These are phyloP conservation scores for Agrocybe praecox DNA, from an alignment of 768 basidiomycete genomes.

Conservation along the genomic window DNA sequence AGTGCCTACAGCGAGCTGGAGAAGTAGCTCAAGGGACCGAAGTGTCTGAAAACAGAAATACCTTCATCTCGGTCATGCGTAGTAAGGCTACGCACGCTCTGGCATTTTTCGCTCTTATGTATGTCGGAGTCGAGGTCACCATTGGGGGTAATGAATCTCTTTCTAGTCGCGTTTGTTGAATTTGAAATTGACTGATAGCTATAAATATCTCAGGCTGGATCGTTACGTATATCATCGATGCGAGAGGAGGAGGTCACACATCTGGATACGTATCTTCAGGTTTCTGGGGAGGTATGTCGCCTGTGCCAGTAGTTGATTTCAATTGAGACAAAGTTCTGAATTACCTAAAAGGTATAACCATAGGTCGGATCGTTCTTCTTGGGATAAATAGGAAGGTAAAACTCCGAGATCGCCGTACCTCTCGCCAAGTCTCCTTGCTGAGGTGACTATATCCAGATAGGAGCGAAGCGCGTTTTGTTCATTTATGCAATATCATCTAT, in stretches of 20 bases:
- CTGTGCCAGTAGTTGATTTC: no score
- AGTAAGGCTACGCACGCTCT: conserved; percentile 58
- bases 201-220: conserved; percentile 58
- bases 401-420: neutral
- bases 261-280: conserved; percentile 59
- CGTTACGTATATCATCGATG: conserved; percentile 52
- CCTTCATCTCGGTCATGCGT: conserved; percentile 46
- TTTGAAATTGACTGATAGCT: conserved; percentile 14
- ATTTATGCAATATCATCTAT: conserved; percentile 53
- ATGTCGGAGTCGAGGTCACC: conserved; percentile 68
- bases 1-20: conserved; percentile 54
- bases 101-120: conserved; percentile 61
- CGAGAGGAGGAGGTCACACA: conserved; percentile 35
- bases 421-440: no score
- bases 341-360: conserved; percentile 45
- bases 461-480: conserved; percentile 52
- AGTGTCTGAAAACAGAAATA: conserved; percentile 33
- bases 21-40: conserved; percentile 33
- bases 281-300: conserved; percentile 45
- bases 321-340: neutral
- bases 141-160: conserved; percentile 38
- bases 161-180: neutral
- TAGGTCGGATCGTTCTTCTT: conserved; percentile 54
- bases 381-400: conserved; percentile 43
- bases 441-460: conserved; percentile 40